phyloP scores from a whole-genome alignment of 176 grass and related monocot genomes.

The Aegilops tauschii region DNA sequence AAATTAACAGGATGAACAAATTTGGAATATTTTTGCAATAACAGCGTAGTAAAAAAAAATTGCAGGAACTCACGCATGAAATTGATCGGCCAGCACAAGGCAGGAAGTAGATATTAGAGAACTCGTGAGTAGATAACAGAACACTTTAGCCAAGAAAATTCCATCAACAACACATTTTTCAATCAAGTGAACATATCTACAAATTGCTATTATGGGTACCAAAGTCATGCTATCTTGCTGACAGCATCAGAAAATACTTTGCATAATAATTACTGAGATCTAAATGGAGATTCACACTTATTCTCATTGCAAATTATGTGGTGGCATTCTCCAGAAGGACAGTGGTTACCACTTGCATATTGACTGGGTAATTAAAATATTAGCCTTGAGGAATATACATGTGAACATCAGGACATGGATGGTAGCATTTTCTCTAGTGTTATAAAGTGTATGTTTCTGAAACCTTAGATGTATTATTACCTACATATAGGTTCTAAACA shows the following conservation, averaged over 20 bases:
- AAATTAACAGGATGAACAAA: not conserved
- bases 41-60: not conserved
- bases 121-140: not conserved
- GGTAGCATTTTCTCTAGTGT: not conserved
- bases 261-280: not conserved
- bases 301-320: not conserved
- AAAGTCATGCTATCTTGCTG: not conserved
- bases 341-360: not conserved
- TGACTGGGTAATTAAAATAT: not conserved
- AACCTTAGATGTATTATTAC: not conserved
- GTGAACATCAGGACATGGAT: not conserved
- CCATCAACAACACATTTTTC: not conserved
- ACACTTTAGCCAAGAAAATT: not conserved
- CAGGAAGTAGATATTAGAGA: not conserved
- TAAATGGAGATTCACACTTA: not conserved
- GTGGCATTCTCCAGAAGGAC: not conserved
- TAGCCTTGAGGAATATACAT: not conserved
- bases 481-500: not conserved
- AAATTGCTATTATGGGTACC: not conserved
- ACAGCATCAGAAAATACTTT: not conserved
- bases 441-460: not conserved
- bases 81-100: not conserved
- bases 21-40: not conserved
- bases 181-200: not conserved
- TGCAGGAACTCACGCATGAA: not conserved